phyloP scores from a whole-genome alignment of 306 rosid genomes.

The Castanea mollissima region DNA sequence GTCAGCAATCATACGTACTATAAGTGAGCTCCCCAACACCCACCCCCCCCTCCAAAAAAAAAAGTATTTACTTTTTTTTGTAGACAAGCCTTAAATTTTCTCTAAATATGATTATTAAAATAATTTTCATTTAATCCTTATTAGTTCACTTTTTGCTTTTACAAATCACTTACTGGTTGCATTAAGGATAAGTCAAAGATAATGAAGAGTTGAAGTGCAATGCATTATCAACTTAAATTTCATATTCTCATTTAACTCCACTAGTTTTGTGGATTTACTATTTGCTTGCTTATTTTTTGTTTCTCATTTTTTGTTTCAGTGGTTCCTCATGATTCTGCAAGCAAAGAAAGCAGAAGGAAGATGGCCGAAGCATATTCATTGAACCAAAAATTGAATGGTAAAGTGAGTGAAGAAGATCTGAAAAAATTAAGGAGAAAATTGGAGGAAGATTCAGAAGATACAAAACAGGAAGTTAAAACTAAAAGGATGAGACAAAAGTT shows the following conservation, averaged over 20 bases:
- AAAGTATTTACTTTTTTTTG: background rate
- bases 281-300: slow-evolving; percentile 8
- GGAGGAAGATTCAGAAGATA: slow-evolving; percentile 43
- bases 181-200: background rate
- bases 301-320: slow-evolving; percentile 45
- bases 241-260: background rate
- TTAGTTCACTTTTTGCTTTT: background rate
- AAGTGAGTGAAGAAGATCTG: slow-evolving; percentile 63
- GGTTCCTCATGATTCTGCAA: slow-evolving; percentile 80
- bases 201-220: background rate
- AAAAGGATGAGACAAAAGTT: slow-evolving; percentile 50
- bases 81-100: background rate
- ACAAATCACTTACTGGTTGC: background rate
- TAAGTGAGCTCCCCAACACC: background rate
- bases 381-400: slow-evolving; percentile 61
- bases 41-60: background rate
- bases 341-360: slow-evolving; percentile 73
- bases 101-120: background rate
- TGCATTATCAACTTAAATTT: background rate
- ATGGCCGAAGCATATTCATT: slow-evolving; percentile 79
- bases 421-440: slow-evolving; percentile 48
- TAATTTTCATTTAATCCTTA: background rate
- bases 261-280: background rate
- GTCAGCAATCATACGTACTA: background rate
- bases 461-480: slow-evolving; percentile 29